Evolutionary conservation across 225 moss, liverwort and hornwort genomes (phyloP), one percentile per base, ranked within the genome.

Genomic region (Climacium dendroides): DNA sequence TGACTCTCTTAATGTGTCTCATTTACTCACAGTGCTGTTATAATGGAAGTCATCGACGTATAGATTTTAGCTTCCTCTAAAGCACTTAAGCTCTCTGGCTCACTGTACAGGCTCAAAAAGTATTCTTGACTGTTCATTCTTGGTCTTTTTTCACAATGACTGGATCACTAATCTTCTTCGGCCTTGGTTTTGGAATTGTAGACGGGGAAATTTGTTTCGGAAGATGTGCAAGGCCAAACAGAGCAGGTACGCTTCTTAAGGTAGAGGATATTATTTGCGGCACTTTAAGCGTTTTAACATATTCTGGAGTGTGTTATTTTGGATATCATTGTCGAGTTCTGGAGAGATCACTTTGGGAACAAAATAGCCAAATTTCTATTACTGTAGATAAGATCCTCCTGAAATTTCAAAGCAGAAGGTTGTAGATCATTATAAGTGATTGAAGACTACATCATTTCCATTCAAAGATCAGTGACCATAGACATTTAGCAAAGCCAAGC

Each of bases 191-290:
- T 87, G 84, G 79, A 85, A 57, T 83, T 87, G 90, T 87, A 99
- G 99, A 96, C 99, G 34, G 99, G 95, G 39, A 97, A 97, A 87
- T 99, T 99, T 85, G 92, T 91, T 63, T 96, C 97, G 28, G 97
- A 97, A 39, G 93, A 95, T 43, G 93, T 97, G 80, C 92, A 91
- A 93, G 99, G 94, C 39, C 99, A 99, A 92, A 99, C 97, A 55
- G 97, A 99, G 88, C 98, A 99, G 98, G 98, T 99, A 76, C 29
- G 76, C 45, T 79, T 85, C 55, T 84, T 58, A 15, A 15, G 23
- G 54, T 77, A 77, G 63, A 39, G 30, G 32, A 61, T 53, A 16
- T 22, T 54, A 24, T 16, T 54, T 65, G 30, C 17, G 53, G 29
- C 32, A 24, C 53, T 64, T 39, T 37, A 12, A 75, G 19, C 75